Evolutionary conservation across 805 yeast genomes (phyloP).

Genomic region (Spathaspora arborariae): DNA sequence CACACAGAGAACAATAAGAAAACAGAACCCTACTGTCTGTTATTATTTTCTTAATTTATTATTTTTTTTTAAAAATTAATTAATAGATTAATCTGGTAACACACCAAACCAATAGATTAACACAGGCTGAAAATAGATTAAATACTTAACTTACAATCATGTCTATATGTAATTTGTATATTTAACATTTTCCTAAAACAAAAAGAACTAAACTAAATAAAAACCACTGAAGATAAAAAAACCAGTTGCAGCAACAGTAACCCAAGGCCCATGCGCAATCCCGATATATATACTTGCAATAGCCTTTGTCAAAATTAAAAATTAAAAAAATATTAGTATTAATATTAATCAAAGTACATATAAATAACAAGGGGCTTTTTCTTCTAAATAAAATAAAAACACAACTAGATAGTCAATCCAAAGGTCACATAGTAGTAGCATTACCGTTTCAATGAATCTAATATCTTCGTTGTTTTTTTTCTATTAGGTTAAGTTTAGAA

Average conservation of each 20-base stretch:
- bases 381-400: background rate
- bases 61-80: too few species aligned
- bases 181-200: conserved; percentile 1
- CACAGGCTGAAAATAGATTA: too few species aligned
- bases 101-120: too few species aligned
- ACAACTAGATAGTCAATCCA: background rate
- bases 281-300: background rate
- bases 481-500: conserved; percentile 19
- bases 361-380: background rate
- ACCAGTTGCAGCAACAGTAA: background rate
- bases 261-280: background rate
- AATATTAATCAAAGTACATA: background rate
- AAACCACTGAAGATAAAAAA: background rate
- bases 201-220: background rate
- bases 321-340: background rate
- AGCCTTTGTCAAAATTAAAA: background rate
- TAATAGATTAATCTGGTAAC: too few species aligned
- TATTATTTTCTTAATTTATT: too few species aligned
- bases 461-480: background rate
- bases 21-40: too few species aligned
- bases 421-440: background rate
- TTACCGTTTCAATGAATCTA: background rate
- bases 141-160: background rate
- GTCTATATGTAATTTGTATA: background rate
- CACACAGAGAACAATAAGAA: too few species aligned